These are phyloP conservation scores for Aurinia saxatilis DNA, from an alignment of 345 rosid genomes.

Conservation along the genomic window DNA sequence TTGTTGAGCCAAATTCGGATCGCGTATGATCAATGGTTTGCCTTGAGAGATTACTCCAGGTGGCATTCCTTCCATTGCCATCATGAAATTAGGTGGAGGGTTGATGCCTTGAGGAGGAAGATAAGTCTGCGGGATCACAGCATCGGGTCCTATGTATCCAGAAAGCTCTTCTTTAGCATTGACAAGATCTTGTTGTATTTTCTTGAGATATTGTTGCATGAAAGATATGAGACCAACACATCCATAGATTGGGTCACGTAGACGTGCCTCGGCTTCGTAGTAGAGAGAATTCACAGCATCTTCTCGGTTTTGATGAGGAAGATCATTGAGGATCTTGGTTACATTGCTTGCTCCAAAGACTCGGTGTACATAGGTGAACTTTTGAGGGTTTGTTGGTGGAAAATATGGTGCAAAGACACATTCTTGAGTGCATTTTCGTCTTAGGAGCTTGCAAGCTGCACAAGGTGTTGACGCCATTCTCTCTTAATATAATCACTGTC, in stretches of 20 bases:
- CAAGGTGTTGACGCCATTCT: conserved; percentile 72
- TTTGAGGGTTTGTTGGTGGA: conserved; percentile 69
- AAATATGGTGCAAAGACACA: conserved; percentile 82
- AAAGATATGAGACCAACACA: conserved; percentile 65
- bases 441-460: conserved; percentile 72
- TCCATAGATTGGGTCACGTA: conserved; percentile 81
- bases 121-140: conserved; percentile 32
- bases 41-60: conserved; percentile 27
- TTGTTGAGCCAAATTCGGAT: conserved; percentile 26
- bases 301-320: conserved; percentile 42
- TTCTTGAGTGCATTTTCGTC: conserved; percentile 74
- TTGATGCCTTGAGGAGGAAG: conserved; percentile 31
- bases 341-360: conserved; percentile 78
- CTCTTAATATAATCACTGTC: not conserved
- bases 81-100: conserved; percentile 33
- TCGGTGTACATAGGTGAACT: conserved; percentile 47
- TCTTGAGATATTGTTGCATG: conserved; percentile 57
- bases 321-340: conserved; percentile 61
- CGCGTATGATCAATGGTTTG: conserved; percentile 32
- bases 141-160: conserved; percentile 41
- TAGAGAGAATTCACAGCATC: conserved; percentile 76
- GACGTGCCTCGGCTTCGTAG: conserved; percentile 78
- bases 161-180: conserved; percentile 56
- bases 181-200: conserved; percentile 40
- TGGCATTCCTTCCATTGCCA: conserved; percentile 54